Conservation (phyloP, 2,329 filamentous ascomycete species). For the Apiospora arundinis region DNA sequence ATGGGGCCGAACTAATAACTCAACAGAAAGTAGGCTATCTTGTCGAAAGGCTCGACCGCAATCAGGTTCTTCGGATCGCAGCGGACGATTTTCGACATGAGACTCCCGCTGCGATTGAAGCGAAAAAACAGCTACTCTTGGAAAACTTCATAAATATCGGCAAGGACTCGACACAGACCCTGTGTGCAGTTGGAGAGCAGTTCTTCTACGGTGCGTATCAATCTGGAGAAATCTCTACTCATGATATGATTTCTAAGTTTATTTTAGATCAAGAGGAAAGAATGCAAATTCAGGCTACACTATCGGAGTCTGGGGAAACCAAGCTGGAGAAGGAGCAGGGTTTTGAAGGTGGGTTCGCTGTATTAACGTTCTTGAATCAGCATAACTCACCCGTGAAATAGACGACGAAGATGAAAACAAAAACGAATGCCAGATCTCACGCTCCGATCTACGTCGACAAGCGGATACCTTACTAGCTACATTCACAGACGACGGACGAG, state of each 20-base stretch:
- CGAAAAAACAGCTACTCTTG: background rate
- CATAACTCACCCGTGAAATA: background rate
- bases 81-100: background rate
- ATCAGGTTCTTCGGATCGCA: background rate
- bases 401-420: background rate
- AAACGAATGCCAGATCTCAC: background rate
- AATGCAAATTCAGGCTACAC: background rate
- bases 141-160: no score
- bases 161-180: background rate
- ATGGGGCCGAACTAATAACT: background rate
- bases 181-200: background rate
- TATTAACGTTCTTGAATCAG: accelerated
- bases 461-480: background rate
- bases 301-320: background rate
- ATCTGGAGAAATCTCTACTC: background rate
- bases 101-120: background rate
- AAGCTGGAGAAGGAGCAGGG: background rate
- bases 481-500: background rate
- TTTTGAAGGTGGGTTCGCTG: background rate
- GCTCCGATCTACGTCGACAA: background rate
- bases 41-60: background rate
- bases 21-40: background rate
- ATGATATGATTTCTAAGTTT: background rate
- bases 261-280: background rate
- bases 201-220: background rate